Base-by-base conservation (phyloP, 306 rosid genomes). In the Corylus avellana region DNA sequence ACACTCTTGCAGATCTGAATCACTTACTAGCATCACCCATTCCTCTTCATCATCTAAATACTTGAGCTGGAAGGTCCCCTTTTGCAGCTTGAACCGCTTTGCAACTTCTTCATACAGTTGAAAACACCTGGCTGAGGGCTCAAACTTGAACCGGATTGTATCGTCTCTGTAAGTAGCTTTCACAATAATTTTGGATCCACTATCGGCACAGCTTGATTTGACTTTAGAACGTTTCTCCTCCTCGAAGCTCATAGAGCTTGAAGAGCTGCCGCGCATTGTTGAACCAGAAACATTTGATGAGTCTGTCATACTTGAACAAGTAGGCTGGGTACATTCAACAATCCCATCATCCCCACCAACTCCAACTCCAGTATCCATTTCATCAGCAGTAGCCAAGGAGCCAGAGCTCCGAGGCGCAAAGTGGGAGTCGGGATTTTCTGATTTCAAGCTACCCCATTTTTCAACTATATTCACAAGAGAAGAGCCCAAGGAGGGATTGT, bases 31-130 rank as follows among this genome's bases (percentile, higher is more conserved):
- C 97, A 90, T 89, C 72, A 94, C 97, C 98, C 97, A 94, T 79
- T 94, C 97, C 67, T 92, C 87, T 81, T 94, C 96, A 75, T 94
- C 97, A 25, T 94, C 98, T 18, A 92, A 77, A 78, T 92, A 94
- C 71, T 86, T 94, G 78, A 92, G 96, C 74, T 87, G 92, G 79
- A 94, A 94, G 32, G 89, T 68, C 50, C 96, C 97, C 1, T 73
- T 81, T 78, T 87, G 91, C 62, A 94, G 81, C 75, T 82, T 94
- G 84, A 94, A 92, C 81, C 96, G 83, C 79, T 75, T 74, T 27
- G 82, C 97, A 74, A 94, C 85, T 81, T 92, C 98, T 75, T 94
- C 96, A 12, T 89, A 89, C 49, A 94, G 87, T 73, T 84, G 89
- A 25, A 81, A 80, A 78, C 86, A 94, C 49, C 93, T 90, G 58